phyloP scores from a whole-genome alignment of 2,329 filamentous ascomycete species.

The Esteya vermicola region DNA sequence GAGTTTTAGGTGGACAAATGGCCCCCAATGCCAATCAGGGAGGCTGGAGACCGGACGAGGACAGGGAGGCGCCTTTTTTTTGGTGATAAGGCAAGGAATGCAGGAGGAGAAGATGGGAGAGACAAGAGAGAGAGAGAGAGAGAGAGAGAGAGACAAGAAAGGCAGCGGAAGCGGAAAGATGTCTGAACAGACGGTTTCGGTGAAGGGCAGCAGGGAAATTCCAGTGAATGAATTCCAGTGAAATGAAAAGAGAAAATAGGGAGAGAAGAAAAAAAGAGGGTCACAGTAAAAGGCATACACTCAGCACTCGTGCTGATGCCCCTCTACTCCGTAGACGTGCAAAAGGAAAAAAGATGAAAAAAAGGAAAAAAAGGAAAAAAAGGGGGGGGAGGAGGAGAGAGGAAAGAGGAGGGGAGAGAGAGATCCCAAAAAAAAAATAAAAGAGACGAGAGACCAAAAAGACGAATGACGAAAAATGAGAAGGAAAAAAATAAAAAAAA shows the following conservation, averaged over 20 bases:
- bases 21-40: too few relatives aligned
- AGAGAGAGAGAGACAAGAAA: background rate
- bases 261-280: background rate
- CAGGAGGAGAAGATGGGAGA: background rate
- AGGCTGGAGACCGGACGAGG: too few relatives aligned
- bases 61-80: too few relatives aligned
- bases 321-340: too few relatives aligned
- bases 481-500: background rate
- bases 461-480: background rate
- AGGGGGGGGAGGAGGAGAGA: background rate
- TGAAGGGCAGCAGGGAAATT: background rate
- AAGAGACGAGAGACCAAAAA: background rate
- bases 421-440: background rate
- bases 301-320: too few relatives aligned
- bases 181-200: background rate
- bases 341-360: background rate
- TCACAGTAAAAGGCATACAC: slow-evolving; percentile 2
- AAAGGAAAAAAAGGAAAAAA: background rate
- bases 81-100: background rate
- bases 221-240: too few relatives aligned
- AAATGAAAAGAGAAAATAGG: background rate
- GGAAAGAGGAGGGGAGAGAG: background rate
- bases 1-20: too few relatives aligned
- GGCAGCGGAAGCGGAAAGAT: background rate
- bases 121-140: background rate